Percentiles rank a stretch among this genome's conserved stretches.
phyloP scores from a whole-genome alignment of 75 land plant species.

The Picea sitchensis region DNA sequence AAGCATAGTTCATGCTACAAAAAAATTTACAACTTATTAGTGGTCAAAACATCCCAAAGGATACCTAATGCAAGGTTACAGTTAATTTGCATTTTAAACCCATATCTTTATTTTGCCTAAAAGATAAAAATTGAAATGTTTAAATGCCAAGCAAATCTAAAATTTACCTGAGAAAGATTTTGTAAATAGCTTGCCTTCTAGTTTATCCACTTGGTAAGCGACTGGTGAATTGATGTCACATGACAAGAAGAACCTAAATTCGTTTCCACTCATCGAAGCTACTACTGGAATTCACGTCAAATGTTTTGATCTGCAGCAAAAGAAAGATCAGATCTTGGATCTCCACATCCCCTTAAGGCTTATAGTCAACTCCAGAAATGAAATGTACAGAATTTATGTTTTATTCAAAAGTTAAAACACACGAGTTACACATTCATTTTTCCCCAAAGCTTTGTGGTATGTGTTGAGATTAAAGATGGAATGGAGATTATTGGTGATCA shows the following conservation, averaged over 20 bases:
- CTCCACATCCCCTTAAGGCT: too few relatives aligned
- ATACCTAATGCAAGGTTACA: neutral
- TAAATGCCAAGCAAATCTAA: neutral
- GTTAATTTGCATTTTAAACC: neutral
- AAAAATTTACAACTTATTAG: too few relatives aligned
- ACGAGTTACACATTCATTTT: too few relatives aligned
- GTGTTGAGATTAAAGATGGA: too few relatives aligned
- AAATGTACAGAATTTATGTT: too few relatives aligned
- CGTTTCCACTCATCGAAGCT: conserved; percentile 40
- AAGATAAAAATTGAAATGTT: conserved; percentile 9
- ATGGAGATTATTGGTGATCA: too few relatives aligned
- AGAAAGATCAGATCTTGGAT: neutral
- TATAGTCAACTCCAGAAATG: too few relatives aligned
- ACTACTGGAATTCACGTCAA: neutral
- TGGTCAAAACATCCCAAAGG: too few relatives aligned
- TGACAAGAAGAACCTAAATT: conserved; percentile 73
- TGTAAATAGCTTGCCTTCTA: conserved; percentile 55
- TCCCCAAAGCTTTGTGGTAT: too few relatives aligned
- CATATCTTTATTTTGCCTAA: neutral
- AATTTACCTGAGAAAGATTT: conserved; percentile 18
- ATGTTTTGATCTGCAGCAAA: neutral
- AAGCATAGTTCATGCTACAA: neutral
- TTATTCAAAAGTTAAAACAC: too few relatives aligned
- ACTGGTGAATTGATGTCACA: conserved; percentile 92
- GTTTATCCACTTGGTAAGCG: conserved; percentile 65